Base-by-base conservation (phyloP, 192 early-diverging fungal species). In the Phlyctochytrium planicorne region DNA sequence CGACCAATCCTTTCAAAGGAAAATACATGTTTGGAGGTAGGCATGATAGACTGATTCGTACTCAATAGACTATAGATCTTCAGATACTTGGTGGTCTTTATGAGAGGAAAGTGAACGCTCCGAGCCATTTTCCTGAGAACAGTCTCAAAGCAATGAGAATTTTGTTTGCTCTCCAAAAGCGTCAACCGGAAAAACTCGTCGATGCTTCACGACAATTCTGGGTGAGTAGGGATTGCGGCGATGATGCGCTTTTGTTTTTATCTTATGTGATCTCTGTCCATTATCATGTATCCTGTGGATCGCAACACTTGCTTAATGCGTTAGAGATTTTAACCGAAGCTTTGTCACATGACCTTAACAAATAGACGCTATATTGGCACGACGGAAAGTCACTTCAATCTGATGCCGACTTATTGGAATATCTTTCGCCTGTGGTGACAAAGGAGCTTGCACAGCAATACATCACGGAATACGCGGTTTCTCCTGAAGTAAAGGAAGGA, bases 1-100 rank as follows among this genome's bases (percentile, higher is more conserved):
- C 74, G 23, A 76, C 73, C 33, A 75, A 76, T 52, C 52, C 70
- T 6, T 50, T 34, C 61, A 81, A 81, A 62, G 70, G 62, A 4
- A 23, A 3, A 17, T 67, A 78, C 55, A 76, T 81, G 76, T 4
- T 30, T 17, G 40, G 66, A 30, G 80, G 55, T 57, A 57, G 27
- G 55, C 14, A 57, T 14, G 27, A 6, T 50, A n/a, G n/a, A n/a
- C n/a, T n/a, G n/a, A n/a, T n/a, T n/a, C n/a, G n/a, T n/a, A n/a
- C n/a, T n/a, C n/a, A n/a, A n/a, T n/a, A n/a, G n/a, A n/a, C n/a
- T n/a, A n/a, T n/a, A n/a, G n/a, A n/a, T n/a, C n/a, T n/a, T n/a
- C n/a, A n/a, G n/a, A n/a, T n/a, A n/a, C n/a, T n/a, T n/a, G n/a
- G n/a, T n/a, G 10, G 40, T 50, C n/a, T 50, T 50, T 14, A 14